A percentile compares a stretch with the other conserved stretches of the same genome.
These are phyloP conservation scores for Apiotrichum gracile DNA, from an alignment of 1,284 basidiomycete species.

Conservation along the genomic window DNA sequence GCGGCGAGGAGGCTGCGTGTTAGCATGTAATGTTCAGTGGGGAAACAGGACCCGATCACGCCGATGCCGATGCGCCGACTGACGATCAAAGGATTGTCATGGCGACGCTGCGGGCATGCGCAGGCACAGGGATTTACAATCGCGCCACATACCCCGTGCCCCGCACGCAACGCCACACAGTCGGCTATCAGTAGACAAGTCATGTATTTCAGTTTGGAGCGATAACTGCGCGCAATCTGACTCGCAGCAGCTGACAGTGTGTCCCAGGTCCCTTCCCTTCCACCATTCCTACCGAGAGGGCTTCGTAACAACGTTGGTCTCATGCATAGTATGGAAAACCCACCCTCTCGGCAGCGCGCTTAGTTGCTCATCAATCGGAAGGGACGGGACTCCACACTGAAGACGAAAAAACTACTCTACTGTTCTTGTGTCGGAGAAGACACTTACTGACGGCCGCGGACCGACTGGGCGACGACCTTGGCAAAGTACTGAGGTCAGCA, in stretches of 20 bases:
- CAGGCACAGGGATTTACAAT: too few species aligned
- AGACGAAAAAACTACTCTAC: background rate
- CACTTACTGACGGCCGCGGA: slow-evolving; percentile 40
- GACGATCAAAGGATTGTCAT: too few species aligned
- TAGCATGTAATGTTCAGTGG: background rate
- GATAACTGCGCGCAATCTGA: too few species aligned
- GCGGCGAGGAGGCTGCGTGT: background rate
- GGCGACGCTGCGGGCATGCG: too few species aligned
- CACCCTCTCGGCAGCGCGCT: slow-evolving; percentile 9
- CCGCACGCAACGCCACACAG: too few species aligned
- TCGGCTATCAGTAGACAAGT: too few species aligned
- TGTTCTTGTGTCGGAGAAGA: background rate
- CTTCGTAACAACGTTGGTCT: background rate
- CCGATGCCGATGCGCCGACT: too few species aligned
- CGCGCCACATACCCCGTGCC: too few species aligned
- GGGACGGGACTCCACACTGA: background rate
- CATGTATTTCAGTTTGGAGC: too few species aligned
- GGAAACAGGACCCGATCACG: background rate
- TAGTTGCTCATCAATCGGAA: background rate
- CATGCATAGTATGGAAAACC: background rate
- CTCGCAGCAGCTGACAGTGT: too few species aligned
- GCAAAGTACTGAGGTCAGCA: slow-evolving; percentile 35
- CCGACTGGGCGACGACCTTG: slow-evolving; percentile 38
- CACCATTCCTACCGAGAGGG: background rate
- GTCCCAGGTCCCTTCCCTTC: background rate